These are phyloP conservation scores for Trichocomaceae sp. DNA, from an alignment of 2,329 filamentous ascomycete species.

Conservation along the genomic window DNA sequence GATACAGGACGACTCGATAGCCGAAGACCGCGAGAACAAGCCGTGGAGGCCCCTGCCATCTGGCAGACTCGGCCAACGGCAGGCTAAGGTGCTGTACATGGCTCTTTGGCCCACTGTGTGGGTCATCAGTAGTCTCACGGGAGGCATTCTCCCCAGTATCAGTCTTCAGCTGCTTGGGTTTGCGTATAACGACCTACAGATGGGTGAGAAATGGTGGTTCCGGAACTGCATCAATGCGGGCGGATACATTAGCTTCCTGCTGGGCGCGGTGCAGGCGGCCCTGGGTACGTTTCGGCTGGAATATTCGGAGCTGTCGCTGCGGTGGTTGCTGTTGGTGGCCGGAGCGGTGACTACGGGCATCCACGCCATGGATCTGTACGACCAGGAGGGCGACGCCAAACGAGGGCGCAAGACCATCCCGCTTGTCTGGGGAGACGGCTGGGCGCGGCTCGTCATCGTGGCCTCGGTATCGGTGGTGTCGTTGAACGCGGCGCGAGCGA, in stretches of 20 bases:
- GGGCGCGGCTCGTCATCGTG: neutral
- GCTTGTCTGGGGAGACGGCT: slow-evolving; percentile 5
- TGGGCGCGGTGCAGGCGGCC: slow-evolving; percentile 25
- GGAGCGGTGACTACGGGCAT: slow-evolving; percentile 29
- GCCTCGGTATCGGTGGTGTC: neutral
- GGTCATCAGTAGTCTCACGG: slow-evolving; percentile 4
- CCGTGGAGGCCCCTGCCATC: slow-evolving; percentile 29
- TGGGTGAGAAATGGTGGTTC: slow-evolving; percentile 21
- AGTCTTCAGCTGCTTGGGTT: slow-evolving; percentile 8
- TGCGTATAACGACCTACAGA: slow-evolving; percentile 20
- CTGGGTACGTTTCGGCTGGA: neutral
- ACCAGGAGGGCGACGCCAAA: slow-evolving; percentile 26
- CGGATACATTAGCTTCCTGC: slow-evolving; percentile 24
- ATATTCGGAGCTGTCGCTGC: neutral
- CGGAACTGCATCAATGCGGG: slow-evolving; percentile 28
- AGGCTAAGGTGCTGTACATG: slow-evolving; percentile 16
- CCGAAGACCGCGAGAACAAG: slow-evolving; percentile 39
- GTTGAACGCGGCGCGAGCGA: neutral
- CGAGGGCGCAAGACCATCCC: slow-evolving; percentile 7
- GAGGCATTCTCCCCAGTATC: slow-evolving; percentile 9
- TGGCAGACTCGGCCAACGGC: slow-evolving; percentile 16
- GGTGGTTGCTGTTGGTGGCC: slow-evolving; percentile 15
- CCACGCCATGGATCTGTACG: slow-evolving; percentile 34
- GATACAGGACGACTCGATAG: slow-evolving; percentile 24
- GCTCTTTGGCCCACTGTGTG: neutral